Base-by-base conservation (phyloP, 805 yeast species). In the Torulaspora franciscae region DNA sequence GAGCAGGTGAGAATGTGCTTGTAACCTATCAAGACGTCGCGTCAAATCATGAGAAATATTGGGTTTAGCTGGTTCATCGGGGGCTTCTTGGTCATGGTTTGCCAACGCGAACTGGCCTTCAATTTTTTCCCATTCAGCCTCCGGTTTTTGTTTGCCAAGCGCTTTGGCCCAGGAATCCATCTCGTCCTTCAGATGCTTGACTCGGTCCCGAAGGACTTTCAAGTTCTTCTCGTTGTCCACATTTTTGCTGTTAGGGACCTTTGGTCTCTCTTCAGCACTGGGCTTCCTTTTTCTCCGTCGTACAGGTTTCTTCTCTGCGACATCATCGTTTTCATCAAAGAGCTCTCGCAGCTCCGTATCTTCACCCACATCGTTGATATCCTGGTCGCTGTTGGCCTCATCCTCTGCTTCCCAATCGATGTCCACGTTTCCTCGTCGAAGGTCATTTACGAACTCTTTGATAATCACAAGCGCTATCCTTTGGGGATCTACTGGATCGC, bases 211-310 rank as follows among this genome's bases (percentile, higher is more conserved):
- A 32, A 64, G 40, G 3, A 51, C 38, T 17, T 48, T 49, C 23
- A 63, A 34, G 38, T 58, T 59, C 26, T 52, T 58, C 32, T 54
- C 54, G 47, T 63, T 63, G 37, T 58, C 57, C 4, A 57, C 50
- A 43, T 62, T 62, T 39, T 61, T 64, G 23, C 57, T 50, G 45
- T 65, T 65, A n/a, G 65, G 65, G 35, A 61, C 40, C 28, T 40
- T 42, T 7, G 45, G 38, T 9, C 45, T 30, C 7, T 40, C 38
- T 7, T 10, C 36, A 10, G 11, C 29, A 28, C 19, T 33, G 27
- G 10, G 17, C 33, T 11, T 32, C 10, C 14, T 15, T 36, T 32
- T 40, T 25, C 15, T 37, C 30, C 37, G 29, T 40, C 33, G 37
- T 22, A 28, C 15, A 14, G 39, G 19, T 7, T n/a, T 14, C 23